Evolutionary conservation across 2,329 filamentous ascomycete genomes (phyloP).

Genomic region (Colletotrichum neosansevieriae): DNA sequence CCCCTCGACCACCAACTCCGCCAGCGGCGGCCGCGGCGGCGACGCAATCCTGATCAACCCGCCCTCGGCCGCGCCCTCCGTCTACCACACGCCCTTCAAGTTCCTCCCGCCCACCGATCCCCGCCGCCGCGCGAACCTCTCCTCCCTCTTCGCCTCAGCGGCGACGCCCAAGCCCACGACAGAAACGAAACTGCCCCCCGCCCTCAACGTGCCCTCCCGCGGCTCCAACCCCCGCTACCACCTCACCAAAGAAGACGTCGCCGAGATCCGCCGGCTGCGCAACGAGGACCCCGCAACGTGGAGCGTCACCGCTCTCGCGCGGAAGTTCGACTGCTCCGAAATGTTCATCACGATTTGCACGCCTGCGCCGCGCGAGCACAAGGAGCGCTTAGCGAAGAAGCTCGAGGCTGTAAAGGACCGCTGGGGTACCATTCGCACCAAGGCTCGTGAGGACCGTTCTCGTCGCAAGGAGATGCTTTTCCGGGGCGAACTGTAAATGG

Average conservation of each 20-base stretch:
- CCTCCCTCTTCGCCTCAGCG: conserved; percentile 54
- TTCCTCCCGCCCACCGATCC: conserved; percentile 71
- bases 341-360: conserved; percentile 67
- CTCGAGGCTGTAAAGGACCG: conserved; percentile 62
- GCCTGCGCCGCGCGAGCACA: conserved; percentile 61
- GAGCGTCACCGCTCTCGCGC: conserved; percentile 65
- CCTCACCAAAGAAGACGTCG: conserved; percentile 66
- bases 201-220: conserved; percentile 45
- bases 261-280: conserved; percentile 70
- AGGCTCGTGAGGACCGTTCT: conserved; percentile 67
- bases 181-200: conserved; percentile 48
- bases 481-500: conserved; percentile 60
- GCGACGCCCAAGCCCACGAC: conserved; percentile 26
- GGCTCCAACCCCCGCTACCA: conserved; percentile 57
- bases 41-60: conserved; percentile 63
- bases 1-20: conserved; percentile 44
- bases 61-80: conserved; percentile 60
- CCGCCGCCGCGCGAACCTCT: conserved; percentile 62
- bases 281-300: conserved; percentile 65
- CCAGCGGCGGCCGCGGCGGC: conserved; percentile 44
- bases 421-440: conserved; percentile 68
- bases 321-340: conserved; percentile 61
- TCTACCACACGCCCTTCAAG: conserved; percentile 74
- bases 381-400: conserved; percentile 57
- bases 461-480: conserved; percentile 66